Conservation (phyloP, 2,329 filamentous ascomycete genomes). For the Escovopsis sp. region DNA sequence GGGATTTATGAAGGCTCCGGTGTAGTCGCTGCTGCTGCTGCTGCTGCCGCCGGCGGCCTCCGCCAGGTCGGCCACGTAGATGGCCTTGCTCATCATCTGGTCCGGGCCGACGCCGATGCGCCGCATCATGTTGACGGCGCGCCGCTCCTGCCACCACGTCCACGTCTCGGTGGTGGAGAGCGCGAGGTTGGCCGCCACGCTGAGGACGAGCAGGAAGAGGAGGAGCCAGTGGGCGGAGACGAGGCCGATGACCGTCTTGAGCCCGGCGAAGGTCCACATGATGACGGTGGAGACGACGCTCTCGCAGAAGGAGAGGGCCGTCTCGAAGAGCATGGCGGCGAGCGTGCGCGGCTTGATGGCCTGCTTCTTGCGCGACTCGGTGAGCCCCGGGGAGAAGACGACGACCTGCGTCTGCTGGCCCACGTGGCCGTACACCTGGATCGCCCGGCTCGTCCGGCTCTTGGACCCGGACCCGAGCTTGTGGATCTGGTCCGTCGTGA, state of each 20-base stretch:
- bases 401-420: conserved; percentile 52
- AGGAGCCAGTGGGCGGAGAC: conserved; percentile 61
- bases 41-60: conserved; percentile 33
- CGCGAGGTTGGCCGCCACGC: conserved; percentile 56
- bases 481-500: conserved; percentile 63
- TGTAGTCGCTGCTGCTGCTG: too few species aligned
- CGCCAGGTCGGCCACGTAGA: conserved; percentile 72
- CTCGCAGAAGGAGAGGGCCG: conserved; percentile 54
- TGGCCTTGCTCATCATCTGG: conserved; percentile 64
- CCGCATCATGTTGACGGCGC: conserved; percentile 66
- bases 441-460: conserved; percentile 60
- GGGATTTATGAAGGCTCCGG: too few species aligned
- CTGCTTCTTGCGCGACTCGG: conserved; percentile 35
- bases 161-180: conserved; percentile 59
- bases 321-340: conserved; percentile 57
- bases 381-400: conserved; percentile 37
- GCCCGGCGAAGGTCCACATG: conserved; percentile 55
- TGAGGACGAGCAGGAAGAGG: conserved; percentile 51
- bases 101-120: conserved; percentile 68
- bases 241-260: conserved; percentile 52
- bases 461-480: conserved; percentile 61
- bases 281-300: conserved; percentile 62
- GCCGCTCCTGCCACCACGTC: conserved; percentile 75
- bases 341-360: conserved; percentile 47
- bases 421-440: conserved; percentile 64